Percentiles rank a stretch among this genome's conserved stretches.
These are phyloP conservation scores for Warburgia ugandensis DNA, from an alignment of 164 flowering plant genomes.

Conservation along the genomic window DNA sequence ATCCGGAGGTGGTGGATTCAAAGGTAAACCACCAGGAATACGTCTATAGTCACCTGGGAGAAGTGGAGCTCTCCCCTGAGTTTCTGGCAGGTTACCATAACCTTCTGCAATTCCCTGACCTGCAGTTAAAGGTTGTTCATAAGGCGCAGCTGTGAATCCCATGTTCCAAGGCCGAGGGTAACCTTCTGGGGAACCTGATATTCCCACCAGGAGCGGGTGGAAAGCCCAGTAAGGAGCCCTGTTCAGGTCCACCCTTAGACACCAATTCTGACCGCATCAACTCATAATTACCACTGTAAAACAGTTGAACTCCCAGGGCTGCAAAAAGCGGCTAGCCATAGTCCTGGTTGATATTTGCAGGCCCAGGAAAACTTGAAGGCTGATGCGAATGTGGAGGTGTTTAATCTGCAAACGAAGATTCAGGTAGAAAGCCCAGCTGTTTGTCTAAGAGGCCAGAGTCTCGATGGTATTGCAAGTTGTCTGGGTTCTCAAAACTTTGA, in stretches of 20 bases:
- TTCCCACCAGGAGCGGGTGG: conserved; percentile 42
- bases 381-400: conserved; percentile 35
- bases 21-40: conserved; percentile 27
- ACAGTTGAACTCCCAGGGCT: conserved; percentile 50
- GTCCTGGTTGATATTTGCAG: conserved; percentile 35
- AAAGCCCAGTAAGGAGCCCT: conserved; percentile 59
- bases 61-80: conserved; percentile 38
- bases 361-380: conserved; percentile 47
- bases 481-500: conserved; percentile 36
- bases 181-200: conserved; percentile 25
- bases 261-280: conserved; percentile 42
- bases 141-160: conserved; percentile 30
- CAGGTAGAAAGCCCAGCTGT: conserved; percentile 34
- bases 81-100: conserved; percentile 30
- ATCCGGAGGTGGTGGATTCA: conserved; percentile 22
- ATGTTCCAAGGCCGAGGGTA: conserved; percentile 57
- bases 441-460: conserved; percentile 47
- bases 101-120: conserved; percentile 38
- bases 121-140: conserved; percentile 26
- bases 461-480: conserved; percentile 26
- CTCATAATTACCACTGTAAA: conserved; percentile 42
- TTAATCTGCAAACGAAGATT: conserved; percentile 34
- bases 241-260: conserved; percentile 50
- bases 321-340: conserved; percentile 51
- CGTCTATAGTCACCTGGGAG: conserved; percentile 51